These are phyloP conservation scores for Cryphonectria parasitica DNA, from an alignment of 2,329 filamentous ascomycete species.

Conservation along the genomic window DNA sequence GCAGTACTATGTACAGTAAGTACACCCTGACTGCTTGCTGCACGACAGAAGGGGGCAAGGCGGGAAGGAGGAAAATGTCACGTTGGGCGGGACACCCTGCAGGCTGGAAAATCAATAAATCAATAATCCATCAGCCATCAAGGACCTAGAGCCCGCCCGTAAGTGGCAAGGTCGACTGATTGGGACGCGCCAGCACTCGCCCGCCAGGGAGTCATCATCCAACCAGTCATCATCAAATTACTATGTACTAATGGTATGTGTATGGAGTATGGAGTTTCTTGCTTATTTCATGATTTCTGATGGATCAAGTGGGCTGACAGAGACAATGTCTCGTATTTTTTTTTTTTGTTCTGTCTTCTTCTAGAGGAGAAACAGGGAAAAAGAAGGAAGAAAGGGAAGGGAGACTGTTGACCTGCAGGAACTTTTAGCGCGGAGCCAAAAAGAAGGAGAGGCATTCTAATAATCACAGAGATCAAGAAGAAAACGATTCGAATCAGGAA, in stretches of 20 bases:
- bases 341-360: too few relatives aligned
- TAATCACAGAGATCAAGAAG: too few relatives aligned
- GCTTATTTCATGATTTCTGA: background rate
- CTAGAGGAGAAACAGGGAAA: background rate
- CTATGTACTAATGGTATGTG: too few relatives aligned
- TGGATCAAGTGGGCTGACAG: background rate
- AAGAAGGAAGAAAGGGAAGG: background rate
- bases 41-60: too few relatives aligned
- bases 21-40: too few relatives aligned
- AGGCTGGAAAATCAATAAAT: conserved; percentile 3
- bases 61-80: background rate
- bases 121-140: conserved; percentile 14
- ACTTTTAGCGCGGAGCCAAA: background rate
- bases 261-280: background rate
- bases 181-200: background rate
- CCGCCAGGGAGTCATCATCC: background rate
- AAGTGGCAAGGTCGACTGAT: background rate
- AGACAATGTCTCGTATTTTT: background rate
- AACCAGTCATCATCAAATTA: background rate
- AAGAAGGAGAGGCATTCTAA: background rate
- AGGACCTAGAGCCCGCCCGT: background rate
- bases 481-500: background rate
- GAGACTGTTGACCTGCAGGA: background rate
- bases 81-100: background rate
- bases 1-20: background rate